Percentiles rank a stretch among this genome's conserved stretches.
phyloP scores from a whole-genome alignment of 1,139 yeast species.

The Chernovozyma aurita region DNA sequence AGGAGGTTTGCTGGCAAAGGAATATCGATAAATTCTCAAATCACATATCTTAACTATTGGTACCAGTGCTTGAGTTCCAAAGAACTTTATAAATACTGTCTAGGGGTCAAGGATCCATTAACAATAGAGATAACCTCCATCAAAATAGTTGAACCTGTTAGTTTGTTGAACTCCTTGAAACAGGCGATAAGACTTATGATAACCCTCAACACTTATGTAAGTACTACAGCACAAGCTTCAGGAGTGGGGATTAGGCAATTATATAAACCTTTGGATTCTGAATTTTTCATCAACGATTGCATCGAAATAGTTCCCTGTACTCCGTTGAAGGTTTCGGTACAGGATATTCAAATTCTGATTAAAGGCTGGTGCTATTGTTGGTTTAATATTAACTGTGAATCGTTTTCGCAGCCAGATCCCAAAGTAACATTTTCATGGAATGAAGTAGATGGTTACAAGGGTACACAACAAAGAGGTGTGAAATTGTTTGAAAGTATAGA shows the following conservation, averaged over 20 bases:
- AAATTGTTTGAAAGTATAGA: conserved; percentile 48
- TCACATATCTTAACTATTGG: conserved; percentile 62
- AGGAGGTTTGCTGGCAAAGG: conserved; percentile 56
- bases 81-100: neutral
- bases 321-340: neutral
- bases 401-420: conserved; percentile 3
- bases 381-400: conserved; percentile 23
- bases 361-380: conserved; percentile 21
- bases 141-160: neutral
- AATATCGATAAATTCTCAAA: conserved; percentile 68
- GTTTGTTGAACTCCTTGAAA: neutral
- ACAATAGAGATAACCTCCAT: neutral
- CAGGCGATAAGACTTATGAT: neutral
- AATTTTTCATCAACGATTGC: neutral
- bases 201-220: neutral
- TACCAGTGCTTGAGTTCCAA: conserved; percentile 22
- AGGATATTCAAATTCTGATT: conserved; percentile 12
- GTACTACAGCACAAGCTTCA: neutral
- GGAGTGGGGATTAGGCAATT: neutral
- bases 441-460: conserved; percentile 68
- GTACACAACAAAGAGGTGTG: conserved; percentile 51
- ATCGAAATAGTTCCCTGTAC: neutral
- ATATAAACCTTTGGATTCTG: neutral
- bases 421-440: conserved; percentile 37
- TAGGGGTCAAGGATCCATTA: neutral